These are phyloP conservation scores for Chaetoceros muelleri DNA, from an alignment of 108 stramenopile genomes.

Conservation along the genomic window DNA sequence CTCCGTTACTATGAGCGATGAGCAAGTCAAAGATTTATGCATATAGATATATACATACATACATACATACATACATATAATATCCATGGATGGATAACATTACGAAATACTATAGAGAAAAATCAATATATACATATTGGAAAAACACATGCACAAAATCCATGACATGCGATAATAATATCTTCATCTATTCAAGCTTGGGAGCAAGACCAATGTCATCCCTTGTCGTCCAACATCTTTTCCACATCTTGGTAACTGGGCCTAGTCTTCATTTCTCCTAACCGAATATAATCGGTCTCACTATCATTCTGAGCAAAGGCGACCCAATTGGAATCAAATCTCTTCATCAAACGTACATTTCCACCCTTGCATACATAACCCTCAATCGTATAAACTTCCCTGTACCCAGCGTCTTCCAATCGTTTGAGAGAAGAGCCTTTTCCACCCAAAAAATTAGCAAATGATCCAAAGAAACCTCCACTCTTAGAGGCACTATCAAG, in stretches of 20 bases:
- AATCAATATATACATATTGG: no score
- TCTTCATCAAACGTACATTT: constrained; percentile 66
- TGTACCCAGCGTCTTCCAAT: constrained; percentile 49
- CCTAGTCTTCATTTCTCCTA: constrained; percentile 39
- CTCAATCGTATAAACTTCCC: constrained; percentile 50
- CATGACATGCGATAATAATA: no score
- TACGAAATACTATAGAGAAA: no score
- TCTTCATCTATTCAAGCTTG: constrained; percentile 29
- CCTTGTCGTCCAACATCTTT: constrained; percentile 65
- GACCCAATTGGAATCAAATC: constrained; percentile 69
- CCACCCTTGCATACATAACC: constrained; percentile 83
- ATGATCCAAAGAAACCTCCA: constrained; percentile 41
- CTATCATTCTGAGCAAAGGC: constrained; percentile 80
- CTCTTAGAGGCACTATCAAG: constrained; percentile 56
- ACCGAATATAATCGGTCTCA: constrained; percentile 42
- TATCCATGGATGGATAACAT: no score
- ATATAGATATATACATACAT: no score
- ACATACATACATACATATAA: no score
- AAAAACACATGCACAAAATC: no score
- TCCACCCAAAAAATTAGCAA: constrained; percentile 81
- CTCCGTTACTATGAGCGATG: no score
- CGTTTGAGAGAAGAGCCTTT: constrained; percentile 56
- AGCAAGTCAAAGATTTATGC: no score
- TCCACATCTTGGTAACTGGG: constrained; percentile 83
- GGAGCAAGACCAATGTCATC: constrained; percentile 65